Conservation (phyloP, 106 monocot species). For the Platanthera zijinensis region DNA sequence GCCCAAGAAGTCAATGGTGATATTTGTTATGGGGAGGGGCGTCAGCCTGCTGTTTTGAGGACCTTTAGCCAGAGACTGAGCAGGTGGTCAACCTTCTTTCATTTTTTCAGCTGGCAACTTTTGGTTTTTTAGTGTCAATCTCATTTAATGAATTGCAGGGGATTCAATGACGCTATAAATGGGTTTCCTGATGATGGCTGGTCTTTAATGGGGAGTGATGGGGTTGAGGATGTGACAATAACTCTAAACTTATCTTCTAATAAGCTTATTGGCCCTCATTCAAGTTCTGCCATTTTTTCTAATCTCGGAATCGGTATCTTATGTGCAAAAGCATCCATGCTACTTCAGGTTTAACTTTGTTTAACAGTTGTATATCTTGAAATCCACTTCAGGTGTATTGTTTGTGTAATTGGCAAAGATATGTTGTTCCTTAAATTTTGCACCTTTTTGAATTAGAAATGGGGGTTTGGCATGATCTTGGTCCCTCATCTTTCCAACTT, state of each 20-base stretch:
- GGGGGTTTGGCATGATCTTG: no score
- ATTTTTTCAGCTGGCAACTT: not conserved
- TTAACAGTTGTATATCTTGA: not conserved
- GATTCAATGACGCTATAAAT: constrained; percentile 45
- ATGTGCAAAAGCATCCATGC: constrained; percentile 71
- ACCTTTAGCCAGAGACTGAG: constrained; percentile 81
- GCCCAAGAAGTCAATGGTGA: constrained; percentile 77
- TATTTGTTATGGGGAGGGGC: constrained; percentile 51
- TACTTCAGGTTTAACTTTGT: constrained; percentile 33
- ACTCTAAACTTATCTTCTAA: constrained; percentile 43
- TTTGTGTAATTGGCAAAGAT: no score
- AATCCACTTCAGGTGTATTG: not conserved
- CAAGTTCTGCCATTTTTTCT: constrained; percentile 23
- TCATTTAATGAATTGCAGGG: constrained; percentile 24
- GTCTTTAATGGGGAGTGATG: no score
- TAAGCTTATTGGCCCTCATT: constrained; percentile 35
- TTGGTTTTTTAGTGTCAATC: not conserved
- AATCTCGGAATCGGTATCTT: constrained; percentile 37
- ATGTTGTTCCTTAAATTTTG: no score
- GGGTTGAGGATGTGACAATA: constrained; percentile 12
- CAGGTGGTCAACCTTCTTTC: constrained; percentile 25
- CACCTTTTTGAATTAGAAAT: no score
- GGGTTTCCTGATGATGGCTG: no score
- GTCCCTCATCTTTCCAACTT: no score
- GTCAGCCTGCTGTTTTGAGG: constrained; percentile 70